Evolutionary conservation across 768 basidiomycete genomes (phyloP).

Genomic region (Pluteus cervinus): DNA sequence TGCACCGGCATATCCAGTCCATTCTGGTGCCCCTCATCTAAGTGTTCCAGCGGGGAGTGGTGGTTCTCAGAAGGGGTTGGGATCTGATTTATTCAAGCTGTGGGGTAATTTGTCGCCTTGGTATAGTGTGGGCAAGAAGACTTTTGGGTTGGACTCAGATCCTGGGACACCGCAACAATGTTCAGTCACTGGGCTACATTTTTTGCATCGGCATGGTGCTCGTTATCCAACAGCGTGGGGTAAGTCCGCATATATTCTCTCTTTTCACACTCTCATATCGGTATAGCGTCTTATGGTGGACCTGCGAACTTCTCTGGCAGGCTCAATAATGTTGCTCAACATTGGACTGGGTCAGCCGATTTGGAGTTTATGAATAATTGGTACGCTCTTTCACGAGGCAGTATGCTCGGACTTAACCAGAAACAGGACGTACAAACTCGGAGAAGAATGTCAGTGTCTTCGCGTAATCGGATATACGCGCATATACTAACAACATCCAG

Average conservation of each 20-base stretch:
- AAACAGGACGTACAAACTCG: conserved; percentile 81
- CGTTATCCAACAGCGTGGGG: conserved; percentile 62
- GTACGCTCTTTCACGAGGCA: conserved; percentile 32
- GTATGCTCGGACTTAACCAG: conserved; percentile 1
- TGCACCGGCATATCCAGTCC: conserved; percentile 73
- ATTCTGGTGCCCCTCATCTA: conserved; percentile 63
- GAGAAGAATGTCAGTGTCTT: conserved; percentile 60
- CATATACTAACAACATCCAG: conserved; percentile 26
- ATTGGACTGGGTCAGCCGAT: conserved; percentile 61
- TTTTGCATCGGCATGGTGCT: conserved; percentile 81
- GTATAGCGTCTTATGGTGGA: conserved; percentile 53
- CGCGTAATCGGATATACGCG: background rate
- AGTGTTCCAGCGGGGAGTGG: conserved; percentile 40
- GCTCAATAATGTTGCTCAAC: conserved; percentile 44
- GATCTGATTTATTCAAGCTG: conserved; percentile 64
- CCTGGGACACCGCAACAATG: conserved; percentile 69
- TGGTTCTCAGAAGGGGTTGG: conserved; percentile 19
- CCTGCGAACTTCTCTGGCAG: conserved; percentile 52
- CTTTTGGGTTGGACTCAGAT: conserved; percentile 69
- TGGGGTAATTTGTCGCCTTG: conserved; percentile 88
- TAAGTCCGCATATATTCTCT: conserved; percentile 30
- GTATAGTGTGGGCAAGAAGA: conserved; percentile 62
- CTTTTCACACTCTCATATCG: conserved; percentile 2
- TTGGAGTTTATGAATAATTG: conserved; percentile 79
- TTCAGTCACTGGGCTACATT: conserved; percentile 65